phyloP scores from a whole-genome alignment of 169 alveolate species.

The Amoebophrya sp. region DNA sequence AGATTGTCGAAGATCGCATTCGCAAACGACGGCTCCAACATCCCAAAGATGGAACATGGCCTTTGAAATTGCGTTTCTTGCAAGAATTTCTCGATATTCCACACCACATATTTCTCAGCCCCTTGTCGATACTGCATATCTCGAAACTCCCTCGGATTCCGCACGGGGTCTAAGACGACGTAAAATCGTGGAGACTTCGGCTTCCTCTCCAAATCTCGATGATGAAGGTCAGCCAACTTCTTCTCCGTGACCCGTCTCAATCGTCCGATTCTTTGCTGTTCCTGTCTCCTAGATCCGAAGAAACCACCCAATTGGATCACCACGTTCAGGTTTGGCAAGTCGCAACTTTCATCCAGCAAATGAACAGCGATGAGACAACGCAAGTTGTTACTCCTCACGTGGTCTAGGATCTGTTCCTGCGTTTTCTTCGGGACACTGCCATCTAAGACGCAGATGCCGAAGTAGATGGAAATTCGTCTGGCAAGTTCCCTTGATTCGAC shows the following conservation, averaged over 20 bases:
- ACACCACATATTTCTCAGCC: not conserved
- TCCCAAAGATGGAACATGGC: no score
- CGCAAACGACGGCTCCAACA: no score
- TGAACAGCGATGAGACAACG: not conserved
- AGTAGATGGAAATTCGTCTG: not conserved
- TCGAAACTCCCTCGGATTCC: not conserved
- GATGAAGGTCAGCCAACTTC: not conserved
- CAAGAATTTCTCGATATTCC: not conserved
- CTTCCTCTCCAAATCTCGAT: no score
- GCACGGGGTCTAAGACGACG: not conserved
- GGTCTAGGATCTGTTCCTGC: not conserved
- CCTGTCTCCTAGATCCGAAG: not conserved
- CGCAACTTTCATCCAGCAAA: not conserved
- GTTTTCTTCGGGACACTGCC: not conserved
- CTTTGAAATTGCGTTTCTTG: not conserved
- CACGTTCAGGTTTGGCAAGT: not conserved
- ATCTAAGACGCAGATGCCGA: not conserved
- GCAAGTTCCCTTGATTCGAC: not conserved
- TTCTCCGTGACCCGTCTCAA: not conserved
- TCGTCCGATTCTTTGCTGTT: not conserved
- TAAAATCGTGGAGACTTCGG: not conserved
- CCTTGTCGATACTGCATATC: not conserved
- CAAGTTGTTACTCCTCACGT: not conserved
- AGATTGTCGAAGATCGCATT: no score
- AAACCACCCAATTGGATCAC: not conserved